Evolutionary conservation across 2,329 filamentous ascomycete species (phyloP), one percentile per base, ranked within the genome.

Genomic region (Hypoxylon sp.): DNA sequence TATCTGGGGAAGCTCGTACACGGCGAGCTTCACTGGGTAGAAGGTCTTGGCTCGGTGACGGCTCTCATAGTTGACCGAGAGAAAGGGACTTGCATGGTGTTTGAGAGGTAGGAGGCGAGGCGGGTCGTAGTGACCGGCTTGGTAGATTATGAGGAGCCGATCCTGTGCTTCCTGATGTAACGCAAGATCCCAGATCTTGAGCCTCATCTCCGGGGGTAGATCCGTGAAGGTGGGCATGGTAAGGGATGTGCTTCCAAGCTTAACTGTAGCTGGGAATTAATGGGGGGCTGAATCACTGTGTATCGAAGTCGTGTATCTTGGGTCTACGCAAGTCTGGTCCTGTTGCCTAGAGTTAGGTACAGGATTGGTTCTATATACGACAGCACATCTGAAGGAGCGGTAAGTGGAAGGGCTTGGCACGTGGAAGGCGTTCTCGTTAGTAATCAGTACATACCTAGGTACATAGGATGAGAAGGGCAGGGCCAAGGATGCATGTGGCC

Each of bases 31-130:
- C 2, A 39, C 11, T 0, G 52, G 54, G 32, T 68, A 62, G 31
- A 68, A 65, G 1, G 47, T 29, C 32, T 58, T 53, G n/a, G 65
- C 65, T 55, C 19, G 24, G 10, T 56, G 17, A 21, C 65, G 65
- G n/a, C 52, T 68, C 21, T 68, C 65, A 11, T 46, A 35, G 21
- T 51, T 65, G 47, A 65, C 48, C 2, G 62, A 57, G 21, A 68
- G 61, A 2, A 68, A 47, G 8, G 61, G 42, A 11, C 52, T 65
- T 37, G 53, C 61, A 17, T 68, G 35, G 29, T 61, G 61, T 32
- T 44, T 53, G 10, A 61, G 37, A 48, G 61, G 61, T 17, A 63
- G 8, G 6, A 67, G 13, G 29, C 37, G 17, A 15, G 32, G 35
- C 1, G 11, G 11, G 17, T 17, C 37, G 2, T 17, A 46, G 11